Evolutionary conservation across 768 basidiomycete species (phyloP).

Genomic region (Lyophyllum shimeji): DNA sequence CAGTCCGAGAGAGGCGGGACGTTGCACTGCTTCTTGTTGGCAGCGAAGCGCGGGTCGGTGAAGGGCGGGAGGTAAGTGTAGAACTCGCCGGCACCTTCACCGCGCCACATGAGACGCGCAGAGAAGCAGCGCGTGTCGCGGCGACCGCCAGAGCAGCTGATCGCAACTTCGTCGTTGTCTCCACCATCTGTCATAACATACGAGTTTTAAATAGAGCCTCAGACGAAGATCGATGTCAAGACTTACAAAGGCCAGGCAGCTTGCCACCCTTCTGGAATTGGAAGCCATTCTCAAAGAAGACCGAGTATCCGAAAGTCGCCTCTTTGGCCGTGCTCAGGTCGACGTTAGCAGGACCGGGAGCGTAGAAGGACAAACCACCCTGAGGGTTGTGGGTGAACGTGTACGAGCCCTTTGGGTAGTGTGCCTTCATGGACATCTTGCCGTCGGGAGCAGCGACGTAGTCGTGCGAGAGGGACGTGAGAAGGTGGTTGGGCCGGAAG

Average conservation of each 20-base stretch:
- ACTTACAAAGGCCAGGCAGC: constrained; percentile 69
- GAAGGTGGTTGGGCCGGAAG: constrained; percentile 39
- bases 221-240: not conserved
- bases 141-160: constrained; percentile 65
- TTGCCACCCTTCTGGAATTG: constrained; percentile 71
- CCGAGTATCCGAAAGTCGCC: constrained; percentile 60
- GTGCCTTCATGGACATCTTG: constrained; percentile 48
- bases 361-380: constrained; percentile 74
- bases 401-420: constrained; percentile 59
- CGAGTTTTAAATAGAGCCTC: constrained; percentile 4
- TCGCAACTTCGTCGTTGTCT: constrained; percentile 42
- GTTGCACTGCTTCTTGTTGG: constrained; percentile 51
- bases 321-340: constrained; percentile 64
- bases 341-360: constrained; percentile 51
- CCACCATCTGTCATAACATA: constrained; percentile 48
- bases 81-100: constrained; percentile 57
- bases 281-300: constrained; percentile 63
- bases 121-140: constrained; percentile 59
- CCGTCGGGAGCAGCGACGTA: constrained; percentile 50
- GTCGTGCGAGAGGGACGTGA: constrained; percentile 36
- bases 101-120: constrained; percentile 70
- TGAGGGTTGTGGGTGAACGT: constrained; percentile 42
- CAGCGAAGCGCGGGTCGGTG: constrained; percentile 34
- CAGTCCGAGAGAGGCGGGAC: constrained; percentile 48
- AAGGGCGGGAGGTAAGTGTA: constrained; percentile 69